Evolutionary conservation across 768 basidiomycete genomes (phyloP), one percentile per base, ranked within the genome.

Genomic region (Trametes punicea): DNA sequence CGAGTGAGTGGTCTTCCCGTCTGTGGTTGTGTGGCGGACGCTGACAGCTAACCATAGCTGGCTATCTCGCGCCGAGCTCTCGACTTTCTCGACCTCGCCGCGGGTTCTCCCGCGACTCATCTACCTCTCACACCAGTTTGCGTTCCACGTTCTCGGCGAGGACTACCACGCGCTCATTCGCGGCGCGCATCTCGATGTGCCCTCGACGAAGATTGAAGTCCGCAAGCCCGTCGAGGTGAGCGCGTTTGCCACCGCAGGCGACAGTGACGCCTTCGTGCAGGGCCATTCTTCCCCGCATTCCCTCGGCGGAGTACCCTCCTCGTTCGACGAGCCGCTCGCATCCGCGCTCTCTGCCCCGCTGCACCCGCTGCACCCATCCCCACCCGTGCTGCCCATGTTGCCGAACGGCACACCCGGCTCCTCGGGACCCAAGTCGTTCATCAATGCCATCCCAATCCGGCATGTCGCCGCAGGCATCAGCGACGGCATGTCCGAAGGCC

Each of bases 101-200:
- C 74, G 70, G 2, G 74, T 90, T 31, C 77, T 90, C 0, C 88
- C 92, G 2, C 79, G 84, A 0, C 77, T 89, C 0, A 77, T 97
- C 27, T 96, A 96, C 69, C 83, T 91, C 16, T 82, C 85, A 0
- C 89, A 92, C 61, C 91, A 95, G 57, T 91, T 96, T 67, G 76
- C 84, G 10, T 96, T 96, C 75, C 79, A 82, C 62, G 78, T 83
- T 2, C 77, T 93, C 0, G 82, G 83, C 11, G 83, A 87, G 59
- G 85, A 93, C 62, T 90, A 92, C 65, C 85, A 91, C 53, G 86
- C 89, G 0, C 80, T 89, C n/a, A 80, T 87, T 33, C 82, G 83
- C 30, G 77, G 78, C 3, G 81, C 81, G 58, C 80, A 82, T 51
- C 75, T 88, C 42, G 82, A 84, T 54, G 74, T 85, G 30, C 69